Evolutionary conservation across 345 rosid genomes (phyloP).

Genomic region (Capsella bursapastoris): DNA sequence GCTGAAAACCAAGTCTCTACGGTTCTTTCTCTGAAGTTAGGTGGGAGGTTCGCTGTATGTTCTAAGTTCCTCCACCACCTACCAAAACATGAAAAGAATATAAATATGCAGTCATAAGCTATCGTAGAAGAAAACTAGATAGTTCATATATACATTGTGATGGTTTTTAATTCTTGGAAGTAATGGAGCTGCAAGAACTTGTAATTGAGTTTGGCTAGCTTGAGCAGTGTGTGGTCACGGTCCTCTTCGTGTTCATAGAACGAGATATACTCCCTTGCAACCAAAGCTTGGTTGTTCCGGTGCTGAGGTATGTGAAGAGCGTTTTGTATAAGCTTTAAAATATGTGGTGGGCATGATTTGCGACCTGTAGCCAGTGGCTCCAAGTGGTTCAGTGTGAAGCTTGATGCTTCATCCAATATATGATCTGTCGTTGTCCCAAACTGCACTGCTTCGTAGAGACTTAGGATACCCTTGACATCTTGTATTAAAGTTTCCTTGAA

Average conservation of each 20-base stretch:
- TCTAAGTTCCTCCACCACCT: conserved; percentile 34
- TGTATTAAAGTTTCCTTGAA: conserved; percentile 24
- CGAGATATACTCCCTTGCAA: conserved; percentile 26
- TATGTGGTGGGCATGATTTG: neutral
- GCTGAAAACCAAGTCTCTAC: conserved; percentile 3
- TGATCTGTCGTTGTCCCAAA: conserved; percentile 41
- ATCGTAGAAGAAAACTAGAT: neutral
- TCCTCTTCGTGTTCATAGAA: conserved; percentile 31
- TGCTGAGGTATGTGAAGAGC: conserved; percentile 29
- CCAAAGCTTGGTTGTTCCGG: neutral
- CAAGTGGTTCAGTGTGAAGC: conserved; percentile 14
- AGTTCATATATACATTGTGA: neutral
- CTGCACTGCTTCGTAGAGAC: conserved; percentile 50
- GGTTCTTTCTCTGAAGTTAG: conserved; percentile 22
- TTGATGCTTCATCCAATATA: conserved; percentile 45
- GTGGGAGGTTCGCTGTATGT: neutral
- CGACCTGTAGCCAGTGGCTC: conserved; percentile 1
- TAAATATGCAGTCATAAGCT: neutral
- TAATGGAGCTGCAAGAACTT: conserved; percentile 33
- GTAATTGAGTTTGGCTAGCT: conserved; percentile 30
- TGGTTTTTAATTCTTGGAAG: conserved; percentile 9
- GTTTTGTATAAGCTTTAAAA: conserved; percentile 6
- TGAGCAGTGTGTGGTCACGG: conserved; percentile 5
- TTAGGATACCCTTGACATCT: conserved; percentile 46
- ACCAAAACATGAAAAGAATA: neutral